These are phyloP conservation scores for Paramecium primaurelia DNA, from an alignment of 73 alveolate species.

Conservation along the genomic window DNA sequence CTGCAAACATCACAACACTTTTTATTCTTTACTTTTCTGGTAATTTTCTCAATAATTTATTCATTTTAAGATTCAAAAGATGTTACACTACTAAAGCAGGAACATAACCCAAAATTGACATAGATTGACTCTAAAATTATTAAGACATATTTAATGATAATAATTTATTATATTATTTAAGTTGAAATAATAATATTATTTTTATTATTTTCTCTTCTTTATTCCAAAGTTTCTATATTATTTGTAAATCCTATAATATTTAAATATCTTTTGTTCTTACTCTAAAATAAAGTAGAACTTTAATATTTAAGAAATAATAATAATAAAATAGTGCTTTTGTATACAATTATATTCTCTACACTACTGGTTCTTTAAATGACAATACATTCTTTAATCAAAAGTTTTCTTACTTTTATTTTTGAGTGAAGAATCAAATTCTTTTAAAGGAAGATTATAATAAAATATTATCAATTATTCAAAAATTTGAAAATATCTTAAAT, in stretches of 20 bases:
- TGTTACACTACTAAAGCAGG: conserved; percentile 57
- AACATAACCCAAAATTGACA: conserved; percentile 54
- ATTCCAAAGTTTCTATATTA: background rate
- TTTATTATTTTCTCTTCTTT: background rate
- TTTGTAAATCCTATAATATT: background rate
- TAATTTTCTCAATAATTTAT: background rate
- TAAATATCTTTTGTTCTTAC: background rate
- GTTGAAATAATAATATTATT: background rate
- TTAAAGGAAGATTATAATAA: background rate
- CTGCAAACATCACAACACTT: conserved; percentile 63
- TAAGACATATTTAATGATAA: background rate
- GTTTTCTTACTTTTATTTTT: too few species aligned
- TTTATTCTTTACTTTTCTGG: conserved; percentile 20
- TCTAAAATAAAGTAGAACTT: too few species aligned
- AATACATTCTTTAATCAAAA: too few species aligned
- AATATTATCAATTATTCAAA: background rate
- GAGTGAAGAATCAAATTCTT: background rate
- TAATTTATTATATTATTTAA: background rate
- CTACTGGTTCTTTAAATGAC: too few species aligned
- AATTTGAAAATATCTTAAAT: too few species aligned
- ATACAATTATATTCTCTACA: too few species aligned
- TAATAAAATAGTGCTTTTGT: too few species aligned
- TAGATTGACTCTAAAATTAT: conserved; percentile 16
- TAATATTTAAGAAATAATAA: background rate
- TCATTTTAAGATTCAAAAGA: conserved; percentile 5